Conservation (phyloP, 2,329 filamentous ascomycete genomes). For the Chaetomium globosum region DNA sequence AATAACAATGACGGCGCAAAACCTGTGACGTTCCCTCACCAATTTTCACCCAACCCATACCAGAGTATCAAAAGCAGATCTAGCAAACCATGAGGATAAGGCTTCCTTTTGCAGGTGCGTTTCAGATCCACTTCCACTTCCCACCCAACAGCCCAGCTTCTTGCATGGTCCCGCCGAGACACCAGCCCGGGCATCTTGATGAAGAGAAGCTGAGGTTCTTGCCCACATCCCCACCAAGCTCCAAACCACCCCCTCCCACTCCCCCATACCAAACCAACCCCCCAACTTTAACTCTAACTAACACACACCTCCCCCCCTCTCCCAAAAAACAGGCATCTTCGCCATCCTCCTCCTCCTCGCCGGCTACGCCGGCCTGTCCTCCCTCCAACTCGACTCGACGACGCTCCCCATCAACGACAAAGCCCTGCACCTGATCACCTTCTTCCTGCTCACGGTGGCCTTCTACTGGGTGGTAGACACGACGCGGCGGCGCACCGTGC, state of each 20-base stretch:
- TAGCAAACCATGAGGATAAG: conserved; percentile 72
- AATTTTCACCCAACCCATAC: conserved; percentile 9
- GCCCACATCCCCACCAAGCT: background rate
- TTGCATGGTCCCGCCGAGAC: background rate
- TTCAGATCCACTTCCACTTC: background rate
- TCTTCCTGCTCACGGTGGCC: conserved; percentile 81
- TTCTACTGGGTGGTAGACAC: conserved; percentile 99
- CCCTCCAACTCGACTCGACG: conserved; percentile 53
- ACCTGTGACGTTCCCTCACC: background rate
- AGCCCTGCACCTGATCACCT: conserved; percentile 79
- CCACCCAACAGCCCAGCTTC: background rate
- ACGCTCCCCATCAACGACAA: conserved; percentile 76
- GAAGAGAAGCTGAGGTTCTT: background rate
- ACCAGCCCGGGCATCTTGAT: background rate
- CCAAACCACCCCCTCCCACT: too few species aligned
- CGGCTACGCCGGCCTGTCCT: conserved; percentile 78
- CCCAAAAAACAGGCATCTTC: conserved; percentile 60
- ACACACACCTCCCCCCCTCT: background rate
- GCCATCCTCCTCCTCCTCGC: conserved; percentile 71
- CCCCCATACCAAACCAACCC: background rate
- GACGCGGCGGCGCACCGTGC: conserved; percentile 77
- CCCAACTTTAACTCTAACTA: background rate
- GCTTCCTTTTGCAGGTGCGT: conserved; percentile 81
- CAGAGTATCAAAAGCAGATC: background rate
- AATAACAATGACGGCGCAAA: conserved; percentile 13